These are phyloP conservation scores for Rhizomucor miehei DNA, from an alignment of 371 early-diverging fungal genomes.

Conservation along the genomic window DNA sequence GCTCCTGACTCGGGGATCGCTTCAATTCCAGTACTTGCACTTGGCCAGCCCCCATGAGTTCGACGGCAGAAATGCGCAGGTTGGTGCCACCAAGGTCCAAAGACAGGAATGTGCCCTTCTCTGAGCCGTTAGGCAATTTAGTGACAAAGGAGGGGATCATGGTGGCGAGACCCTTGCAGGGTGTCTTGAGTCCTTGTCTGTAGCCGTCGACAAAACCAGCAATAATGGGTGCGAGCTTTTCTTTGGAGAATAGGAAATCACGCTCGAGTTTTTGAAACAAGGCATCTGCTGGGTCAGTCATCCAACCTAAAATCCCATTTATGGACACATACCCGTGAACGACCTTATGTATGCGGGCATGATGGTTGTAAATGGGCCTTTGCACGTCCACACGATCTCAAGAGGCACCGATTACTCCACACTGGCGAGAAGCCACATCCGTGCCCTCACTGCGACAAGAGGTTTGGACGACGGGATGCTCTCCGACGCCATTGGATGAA, in stretches of 20 bases:
- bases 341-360: slow-evolving; percentile 59
- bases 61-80: slow-evolving; percentile 78
- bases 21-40: slow-evolving; percentile 68
- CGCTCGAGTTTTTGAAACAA: slow-evolving; percentile 13
- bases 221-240: slow-evolving; percentile 50
- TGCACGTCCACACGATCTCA: slow-evolving; percentile 79
- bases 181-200: slow-evolving; percentile 40
- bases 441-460: slow-evolving; percentile 59
- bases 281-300: slow-evolving; percentile 9
- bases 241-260: slow-evolving; percentile 21
- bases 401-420: slow-evolving; percentile 66
- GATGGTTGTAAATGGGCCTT: slow-evolving; percentile 56
- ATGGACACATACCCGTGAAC: slow-evolving; percentile 67
- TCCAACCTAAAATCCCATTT: slow-evolving; percentile 71
- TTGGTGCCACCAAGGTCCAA: slow-evolving; percentile 92
- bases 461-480: slow-evolving; percentile 76
- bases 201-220: slow-evolving; percentile 49
- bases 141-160: slow-evolving; percentile 84
- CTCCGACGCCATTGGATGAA: slow-evolving; percentile 57
- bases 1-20: slow-evolving; percentile 57
- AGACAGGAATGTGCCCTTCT: slow-evolving; percentile 84
- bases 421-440: slow-evolving; percentile 57
- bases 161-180: slow-evolving; percentile 51
- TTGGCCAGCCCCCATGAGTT: slow-evolving; percentile 66
- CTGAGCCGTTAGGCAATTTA: slow-evolving; percentile 75